Conservation (phyloP, 73 alveolate species). For the Tetrahymena thermophila region DNA sequence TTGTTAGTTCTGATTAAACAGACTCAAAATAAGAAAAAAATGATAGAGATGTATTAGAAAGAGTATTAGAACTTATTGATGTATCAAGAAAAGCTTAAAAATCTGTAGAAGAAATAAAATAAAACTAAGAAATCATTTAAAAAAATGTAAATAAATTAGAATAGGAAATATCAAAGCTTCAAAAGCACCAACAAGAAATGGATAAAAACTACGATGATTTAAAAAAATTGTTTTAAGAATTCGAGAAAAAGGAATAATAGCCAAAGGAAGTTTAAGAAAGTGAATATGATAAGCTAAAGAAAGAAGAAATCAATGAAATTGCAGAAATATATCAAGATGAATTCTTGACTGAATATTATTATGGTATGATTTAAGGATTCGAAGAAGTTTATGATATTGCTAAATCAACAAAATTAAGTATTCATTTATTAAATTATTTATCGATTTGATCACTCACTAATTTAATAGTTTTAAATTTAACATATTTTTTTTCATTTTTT, state of each 20-base stretch:
- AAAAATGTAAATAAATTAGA: not conserved
- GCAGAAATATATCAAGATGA: not conserved
- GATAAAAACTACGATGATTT: not conserved
- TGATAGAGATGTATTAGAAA: not conserved
- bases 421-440: too few relatives aligned
- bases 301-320: not conserved
- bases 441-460: too few relatives aligned
- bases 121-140: not conserved
- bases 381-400: not conserved
- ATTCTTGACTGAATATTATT: not conserved
- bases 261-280: not conserved
- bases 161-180: not conserved
- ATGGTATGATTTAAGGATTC: not conserved
- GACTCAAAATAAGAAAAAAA: not conserved
- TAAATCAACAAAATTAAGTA: not conserved
- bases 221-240: not conserved
- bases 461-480: not conserved
- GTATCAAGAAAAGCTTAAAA: not conserved
- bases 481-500: too few relatives aligned
- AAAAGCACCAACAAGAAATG: not conserved
- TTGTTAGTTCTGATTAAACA: not conserved
- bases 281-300: not conserved
- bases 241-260: not conserved
- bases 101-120: not conserved
- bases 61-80: not conserved